Evolutionary conservation across 257 asterid species (phyloP).

Genomic region (Handroanthus guayacan): DNA sequence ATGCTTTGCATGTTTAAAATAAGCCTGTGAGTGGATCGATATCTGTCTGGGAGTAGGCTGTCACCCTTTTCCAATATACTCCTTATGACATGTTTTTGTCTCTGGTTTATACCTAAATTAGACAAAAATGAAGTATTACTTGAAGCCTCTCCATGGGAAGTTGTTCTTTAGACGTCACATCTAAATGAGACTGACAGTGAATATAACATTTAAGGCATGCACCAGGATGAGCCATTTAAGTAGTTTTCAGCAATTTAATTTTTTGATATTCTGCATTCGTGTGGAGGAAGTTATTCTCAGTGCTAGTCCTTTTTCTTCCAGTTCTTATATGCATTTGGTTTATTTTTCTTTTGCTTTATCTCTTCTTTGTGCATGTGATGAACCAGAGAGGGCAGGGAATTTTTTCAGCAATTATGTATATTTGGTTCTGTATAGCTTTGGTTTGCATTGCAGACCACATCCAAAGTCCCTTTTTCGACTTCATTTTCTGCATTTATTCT

Average conservation of each 20-base stretch:
- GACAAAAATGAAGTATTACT: not conserved
- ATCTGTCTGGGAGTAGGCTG: slow-evolving; percentile 24
- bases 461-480: slow-evolving; percentile 15
- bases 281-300: slow-evolving; percentile 19
- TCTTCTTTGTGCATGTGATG: slow-evolving; percentile 27
- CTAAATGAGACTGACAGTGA: slow-evolving; percentile 5
- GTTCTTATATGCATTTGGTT: slow-evolving; percentile 11
- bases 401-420: not conserved
- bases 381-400: not conserved
- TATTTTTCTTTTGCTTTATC: not conserved
- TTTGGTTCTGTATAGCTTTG: slow-evolving; percentile 6
- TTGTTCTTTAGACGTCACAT: not conserved
- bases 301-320: slow-evolving; percentile 21
- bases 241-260: slow-evolving; percentile 16
- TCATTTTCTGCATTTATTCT: not conserved
- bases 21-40: slow-evolving; percentile 2
- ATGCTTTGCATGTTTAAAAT: slow-evolving; percentile 4
- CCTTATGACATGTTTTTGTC: slow-evolving; percentile 4
- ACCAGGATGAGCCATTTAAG: not conserved
- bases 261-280: slow-evolving; percentile 2
- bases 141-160: slow-evolving; percentile 22
- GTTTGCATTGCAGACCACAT: not conserved
- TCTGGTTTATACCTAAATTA: not conserved
- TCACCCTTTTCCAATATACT: slow-evolving; percentile 16
- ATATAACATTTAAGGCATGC: slow-evolving; percentile 4